Base-by-base conservation (phyloP, 1,139 yeast genomes). In the Magnusiomyces magnusii region DNA sequence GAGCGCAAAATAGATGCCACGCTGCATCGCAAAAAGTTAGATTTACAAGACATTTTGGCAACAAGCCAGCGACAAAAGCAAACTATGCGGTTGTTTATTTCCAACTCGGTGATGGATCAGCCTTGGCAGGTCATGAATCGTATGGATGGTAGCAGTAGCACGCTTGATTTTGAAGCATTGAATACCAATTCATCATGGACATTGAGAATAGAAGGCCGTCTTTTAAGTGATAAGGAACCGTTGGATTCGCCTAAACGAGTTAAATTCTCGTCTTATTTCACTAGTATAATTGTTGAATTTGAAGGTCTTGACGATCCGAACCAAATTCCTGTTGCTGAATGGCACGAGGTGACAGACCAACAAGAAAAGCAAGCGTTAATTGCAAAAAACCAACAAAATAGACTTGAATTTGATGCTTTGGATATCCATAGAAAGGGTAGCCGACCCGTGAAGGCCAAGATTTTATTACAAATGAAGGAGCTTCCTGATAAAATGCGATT, bases 221-320 rank as follows among this genome's bases (percentile, higher is more conserved):
- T 89, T 42, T 76, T 92, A 47, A 77, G 81, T 63, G 80, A 77
- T 51, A 51, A 51, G 28, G 75, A 70, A 50, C 66, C 69, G 2
- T 70, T 69, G 23, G 71, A 66, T 51, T 63, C 75, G 47, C 76
- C 81, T 0, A 64, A 66, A 2, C 76, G 85, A 65, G 76, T 79
- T 42, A 83, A 86, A 68, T 90, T 93, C 72, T 86, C 95, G 61
- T 79, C 92, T 9, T 89, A 89, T 66, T 79, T 95, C 66, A 85
- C 93, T 2, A 92, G 95, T 17, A 81, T 93, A 47, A 84, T 95
- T 1, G 85, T 93, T 17, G 97, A 93, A 67, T 77, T 93, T 58
- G 75, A 74, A 57, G 68, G 69, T 34, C 60, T 65, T n/a, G 58
- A 56, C 15, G 69, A 64, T 17, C 31, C 64, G 78, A 78, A 63